Evolutionary conservation across 441 rosid species (phyloP), one percentile per base, ranked within the genome.

Genomic region (Gossypium schwendimanii): DNA sequence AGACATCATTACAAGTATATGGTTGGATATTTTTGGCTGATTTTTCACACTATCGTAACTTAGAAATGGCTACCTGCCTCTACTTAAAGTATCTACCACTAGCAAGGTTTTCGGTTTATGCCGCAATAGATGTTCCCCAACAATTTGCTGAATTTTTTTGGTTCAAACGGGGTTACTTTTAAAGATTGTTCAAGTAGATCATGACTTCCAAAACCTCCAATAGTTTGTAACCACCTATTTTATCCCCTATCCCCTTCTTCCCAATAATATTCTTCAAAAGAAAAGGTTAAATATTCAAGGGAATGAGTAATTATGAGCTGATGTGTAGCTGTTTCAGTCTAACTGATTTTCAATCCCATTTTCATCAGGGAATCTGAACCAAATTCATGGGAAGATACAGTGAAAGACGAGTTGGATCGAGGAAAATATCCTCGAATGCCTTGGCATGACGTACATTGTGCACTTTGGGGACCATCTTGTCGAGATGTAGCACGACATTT

Each of bases 401-500:
- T 91, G 97, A 89, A 82, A 82, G 98, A 96, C 84, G 98, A 96
- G 78, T 67, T 96, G 84, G 93, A 96, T 82, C 98, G 98, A 69
- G 83, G 50, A 77, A 90, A 84, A 80, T 88, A 88, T 84, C 99
- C 98, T 64, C 90, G 98, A 70, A 93, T 96, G 99, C 98, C 99
- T 78, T 96, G 99, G 97, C 98, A 96, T 86, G 99, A 96, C 69
- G 97, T 96, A 66, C 99, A 96, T 70, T 96, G 98, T 90, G 98
- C 99, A 62, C 87, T 96, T 10, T 90, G 96, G 99, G 99, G 99
- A 23, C 97, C 99, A 18, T 94, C 99, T 75, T 96, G 99, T 78
- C 96, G 90, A 23, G 99, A 96, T 75, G 84, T 87, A 50, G 98
- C 99, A 44, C 87, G 99, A 75, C 99, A 96, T 82, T 96, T 96